These are phyloP conservation scores for Herpotrichia juniperi DNA, from an alignment of 2,329 filamentous ascomycete genomes.

Conservation along the genomic window DNA sequence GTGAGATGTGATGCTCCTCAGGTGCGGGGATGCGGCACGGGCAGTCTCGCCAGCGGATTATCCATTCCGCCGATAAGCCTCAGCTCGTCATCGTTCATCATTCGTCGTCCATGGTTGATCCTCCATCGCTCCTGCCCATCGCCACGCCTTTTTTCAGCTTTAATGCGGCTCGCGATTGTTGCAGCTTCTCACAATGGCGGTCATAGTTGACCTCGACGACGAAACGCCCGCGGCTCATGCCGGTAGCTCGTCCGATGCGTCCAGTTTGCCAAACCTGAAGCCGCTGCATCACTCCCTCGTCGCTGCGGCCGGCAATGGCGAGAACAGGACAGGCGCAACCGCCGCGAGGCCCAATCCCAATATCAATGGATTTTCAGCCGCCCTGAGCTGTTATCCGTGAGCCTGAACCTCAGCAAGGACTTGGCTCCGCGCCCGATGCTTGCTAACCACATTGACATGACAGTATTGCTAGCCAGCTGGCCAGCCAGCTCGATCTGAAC, in stretches of 20 bases:
- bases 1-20: too few relatives aligned
- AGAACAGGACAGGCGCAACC: slow-evolving; percentile 18
- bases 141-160: slow-evolving; percentile 22
- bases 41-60: too few relatives aligned
- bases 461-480: slow-evolving; percentile 79
- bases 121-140: neutral
- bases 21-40: too few relatives aligned
- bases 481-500: slow-evolving; percentile 81
- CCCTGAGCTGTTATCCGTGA: slow-evolving; percentile 73
- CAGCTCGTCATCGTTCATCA: neutral
- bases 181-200: slow-evolving; percentile 46
- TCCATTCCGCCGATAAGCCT: too few relatives aligned
- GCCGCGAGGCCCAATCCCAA: slow-evolving; percentile 56
- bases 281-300: slow-evolving; percentile 36
- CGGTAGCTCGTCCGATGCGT: slow-evolving; percentile 22
- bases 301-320: slow-evolving; percentile 12
- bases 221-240: slow-evolving; percentile 31
- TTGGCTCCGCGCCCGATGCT: slow-evolving; percentile 28
- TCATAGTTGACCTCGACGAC: slow-evolving; percentile 52
- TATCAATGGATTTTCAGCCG: slow-evolving; percentile 64
- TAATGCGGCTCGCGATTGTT: slow-evolving; percentile 29
- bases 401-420: slow-evolving; percentile 47
- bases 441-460: slow-evolving; percentile 35
- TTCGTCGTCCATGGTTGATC: neutral
- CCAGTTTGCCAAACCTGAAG: slow-evolving; percentile 27